Base-by-base conservation (phyloP, 768 basidiomycete species). In the Trametes cubensis region DNA sequence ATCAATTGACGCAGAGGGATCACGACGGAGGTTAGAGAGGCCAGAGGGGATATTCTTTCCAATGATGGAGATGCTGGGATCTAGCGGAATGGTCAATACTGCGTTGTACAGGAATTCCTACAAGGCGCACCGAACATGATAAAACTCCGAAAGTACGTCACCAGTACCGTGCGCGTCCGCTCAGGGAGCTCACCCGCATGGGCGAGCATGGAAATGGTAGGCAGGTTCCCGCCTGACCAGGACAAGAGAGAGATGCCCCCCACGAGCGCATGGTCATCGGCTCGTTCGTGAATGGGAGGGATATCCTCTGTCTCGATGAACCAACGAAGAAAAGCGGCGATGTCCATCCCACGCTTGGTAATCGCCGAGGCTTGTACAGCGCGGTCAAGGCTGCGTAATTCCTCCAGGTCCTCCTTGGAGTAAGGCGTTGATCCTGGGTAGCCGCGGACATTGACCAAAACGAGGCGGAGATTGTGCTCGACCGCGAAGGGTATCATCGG, bases 401-500 rank as follows among this genome's bases (percentile, higher is more conserved):
- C 26, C 2, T 55, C 63, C 3, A 69, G 20, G 11, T 73, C 71
- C n/a, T 45, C 57, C 6, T 21, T 21, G 2, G 69, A 53, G 66
- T 61, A 66, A 6, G 67, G 66, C 5, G 70, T 62, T 6, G 72
- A 72, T 0, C 71, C 69, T 1, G 66, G 69, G 41, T 72, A 74
- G 30, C 66, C 70, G 14, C 70, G 69, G 8, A 64, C 40, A 55
- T 68, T 74, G 60, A 71, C 30, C 1, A 64, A 14, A 6, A 74
- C 62, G 10, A 74, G 61, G 6, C 73, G 70, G 2, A 72, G 46
- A 20, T 67, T 66, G 30, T 63, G 45, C 30, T 58, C 21, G 6
- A 59, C 47, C 0, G 73, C 69, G 28, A 60, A 63, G 3, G 64
- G 64, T 17, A 68, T 30, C 60, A 69, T 54, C 2, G 55, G 63